These are phyloP conservation scores for Cladobotryum mycophilum DNA, from an alignment of 2,329 filamentous ascomycete genomes.

Conservation along the genomic window DNA sequence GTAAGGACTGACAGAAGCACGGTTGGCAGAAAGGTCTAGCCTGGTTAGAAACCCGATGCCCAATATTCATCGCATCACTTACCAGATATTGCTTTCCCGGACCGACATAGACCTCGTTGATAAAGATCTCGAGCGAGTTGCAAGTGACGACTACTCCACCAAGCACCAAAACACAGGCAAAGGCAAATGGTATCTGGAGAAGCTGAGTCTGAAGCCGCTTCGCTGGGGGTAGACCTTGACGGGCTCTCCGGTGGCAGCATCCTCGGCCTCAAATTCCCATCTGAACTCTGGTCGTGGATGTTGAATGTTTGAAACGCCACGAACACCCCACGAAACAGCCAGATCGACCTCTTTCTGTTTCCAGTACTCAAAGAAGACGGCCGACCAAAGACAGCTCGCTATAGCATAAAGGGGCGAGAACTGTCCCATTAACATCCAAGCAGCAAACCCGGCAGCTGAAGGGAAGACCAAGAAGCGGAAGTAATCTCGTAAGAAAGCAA, in stretches of 20 bases:
- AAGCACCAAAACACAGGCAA: constrained; percentile 64
- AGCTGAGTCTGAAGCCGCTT: constrained; percentile 73
- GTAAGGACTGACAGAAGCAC: constrained; percentile 76
- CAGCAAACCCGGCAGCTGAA: constrained; percentile 66
- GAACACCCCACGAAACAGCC: constrained; percentile 80
- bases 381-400: constrained; percentile 75
- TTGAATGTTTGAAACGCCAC: constrained; percentile 76
- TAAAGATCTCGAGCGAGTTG: constrained; percentile 92
- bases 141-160: constrained; percentile 78
- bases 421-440: constrained; percentile 76
- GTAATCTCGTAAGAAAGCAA: constrained; percentile 88
- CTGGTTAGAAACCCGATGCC: constrained; percentile 12
- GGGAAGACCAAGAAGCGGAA: constrained; percentile 81
- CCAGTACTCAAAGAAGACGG: constrained; percentile 92
- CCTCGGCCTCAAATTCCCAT: constrained; percentile 69
- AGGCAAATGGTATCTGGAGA: constrained; percentile 77
- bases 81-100: constrained; percentile 81
- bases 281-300: constrained; percentile 69
- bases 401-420: constrained; percentile 79
- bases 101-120: constrained; percentile 87
- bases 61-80: constrained; percentile 27
- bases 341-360: constrained; percentile 87
- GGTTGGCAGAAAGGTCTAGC: constrained; percentile 80
- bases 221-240: constrained; percentile 68
- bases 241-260: constrained; percentile 75